Evolutionary conservation across 768 basidiomycete species (phyloP).

Genomic region (Phylloporus sp.): DNA sequence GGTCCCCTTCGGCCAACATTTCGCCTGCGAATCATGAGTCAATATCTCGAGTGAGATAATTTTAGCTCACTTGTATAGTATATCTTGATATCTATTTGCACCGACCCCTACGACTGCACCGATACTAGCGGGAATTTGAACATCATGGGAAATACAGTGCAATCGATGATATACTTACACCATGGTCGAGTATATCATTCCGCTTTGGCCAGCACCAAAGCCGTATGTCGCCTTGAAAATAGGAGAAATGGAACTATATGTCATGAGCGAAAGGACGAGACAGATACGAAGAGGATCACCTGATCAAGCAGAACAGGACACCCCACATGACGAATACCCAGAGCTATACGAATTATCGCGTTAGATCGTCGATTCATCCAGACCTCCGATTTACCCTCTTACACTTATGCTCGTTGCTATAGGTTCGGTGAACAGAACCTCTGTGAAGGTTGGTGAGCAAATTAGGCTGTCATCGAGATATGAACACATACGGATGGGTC

Average conservation of each 20-base stretch:
- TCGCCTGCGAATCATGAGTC: no score
- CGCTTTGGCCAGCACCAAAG: conserved; percentile 56
- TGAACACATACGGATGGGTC: conserved; percentile 57
- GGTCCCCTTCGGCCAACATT: conserved; percentile 27
- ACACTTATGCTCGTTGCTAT: conserved; percentile 70
- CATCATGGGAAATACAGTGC: no score
- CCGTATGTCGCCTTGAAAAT: conserved; percentile 53
- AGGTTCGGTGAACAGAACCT: conserved; percentile 45
- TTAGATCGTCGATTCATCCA: not conserved
- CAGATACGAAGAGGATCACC: conserved; percentile 30
- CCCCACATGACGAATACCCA: conserved; percentile 75
- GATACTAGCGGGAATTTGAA: conserved; percentile 42
- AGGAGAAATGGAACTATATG: conserved; percentile 45
- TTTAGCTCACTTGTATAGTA: conserved; percentile 44
- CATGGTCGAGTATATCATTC: conserved; percentile 56
- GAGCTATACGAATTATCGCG: conserved; percentile 33
- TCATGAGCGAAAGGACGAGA: not conserved
- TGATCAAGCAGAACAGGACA: conserved; percentile 59
- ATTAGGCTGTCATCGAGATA: not conserved
- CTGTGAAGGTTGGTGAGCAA: conserved; percentile 6
- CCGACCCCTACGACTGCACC: conserved; percentile 45
- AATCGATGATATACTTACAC: conserved; percentile 49
- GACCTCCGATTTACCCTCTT: conserved; percentile 20
- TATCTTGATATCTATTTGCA: conserved; percentile 44
- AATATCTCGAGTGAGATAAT: no score